Evolutionary conservation across 331 rosid genomes (phyloP).

Genomic region (Quercus lobata): DNA sequence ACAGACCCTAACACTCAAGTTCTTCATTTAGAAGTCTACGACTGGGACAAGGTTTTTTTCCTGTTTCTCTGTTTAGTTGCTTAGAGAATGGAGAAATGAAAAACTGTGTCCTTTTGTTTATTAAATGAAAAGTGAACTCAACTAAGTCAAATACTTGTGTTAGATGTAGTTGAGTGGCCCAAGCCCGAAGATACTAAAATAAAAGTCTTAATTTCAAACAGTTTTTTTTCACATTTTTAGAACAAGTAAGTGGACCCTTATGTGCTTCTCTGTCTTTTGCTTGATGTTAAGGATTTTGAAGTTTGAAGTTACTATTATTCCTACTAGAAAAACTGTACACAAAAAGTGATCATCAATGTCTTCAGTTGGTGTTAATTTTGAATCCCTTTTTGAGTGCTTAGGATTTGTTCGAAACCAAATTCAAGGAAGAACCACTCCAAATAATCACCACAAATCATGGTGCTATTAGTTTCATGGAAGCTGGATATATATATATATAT

Average conservation of each 20-base stretch:
- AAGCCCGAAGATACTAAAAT: neutral
- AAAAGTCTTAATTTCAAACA: neutral
- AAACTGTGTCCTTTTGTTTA: neutral
- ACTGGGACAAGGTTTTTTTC: slow-evolving; percentile 88
- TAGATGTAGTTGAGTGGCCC: neutral
- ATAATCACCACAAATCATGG: neutral
- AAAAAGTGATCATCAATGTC: no score
- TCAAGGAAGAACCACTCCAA: neutral
- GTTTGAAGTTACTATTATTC: neutral
- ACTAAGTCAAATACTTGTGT: no score
- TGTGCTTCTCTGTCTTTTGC: no score
- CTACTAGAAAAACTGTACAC: no score
- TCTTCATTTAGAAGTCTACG: slow-evolving; percentile 83
- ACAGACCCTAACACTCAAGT: slow-evolving; percentile 82
- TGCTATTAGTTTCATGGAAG: neutral
- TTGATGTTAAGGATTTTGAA: neutral
- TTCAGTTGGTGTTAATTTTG: no score
- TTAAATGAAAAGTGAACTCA: no score
- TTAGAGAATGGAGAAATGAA: neutral
- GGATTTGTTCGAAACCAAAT: neutral
- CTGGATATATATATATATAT: neutral
- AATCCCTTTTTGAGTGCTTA: no score
- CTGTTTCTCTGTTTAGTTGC: slow-evolving; percentile 12
- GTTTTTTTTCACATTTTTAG: neutral
- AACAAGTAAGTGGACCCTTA: neutral